Evolutionary conservation across 2,329 filamentous ascomycete genomes (phyloP).

Genomic region (Pestalotiopsis fici): DNA sequence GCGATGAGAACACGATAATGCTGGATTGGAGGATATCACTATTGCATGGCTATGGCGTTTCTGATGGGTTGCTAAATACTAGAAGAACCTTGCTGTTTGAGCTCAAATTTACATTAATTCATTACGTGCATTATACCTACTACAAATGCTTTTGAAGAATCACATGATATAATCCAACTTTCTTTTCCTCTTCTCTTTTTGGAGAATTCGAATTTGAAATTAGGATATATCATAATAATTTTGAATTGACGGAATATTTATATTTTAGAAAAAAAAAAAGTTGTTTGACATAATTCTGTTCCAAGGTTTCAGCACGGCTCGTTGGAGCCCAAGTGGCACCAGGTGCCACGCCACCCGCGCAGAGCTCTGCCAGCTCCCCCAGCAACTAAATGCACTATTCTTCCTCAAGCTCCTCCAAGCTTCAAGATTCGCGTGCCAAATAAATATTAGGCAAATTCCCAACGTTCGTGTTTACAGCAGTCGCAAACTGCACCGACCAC

Average conservation of each 20-base stretch:
- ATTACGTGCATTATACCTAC: background rate
- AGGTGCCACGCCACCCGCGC: background rate
- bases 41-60: constrained; percentile 10
- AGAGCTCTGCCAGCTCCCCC: background rate
- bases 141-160: background rate
- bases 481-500: background rate
- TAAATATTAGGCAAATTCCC: background rate
- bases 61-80: background rate
- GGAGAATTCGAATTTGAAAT: too few relatives aligned
- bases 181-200: too few relatives aligned
- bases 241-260: too few relatives aligned
- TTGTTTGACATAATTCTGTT: background rate
- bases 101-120: background rate
- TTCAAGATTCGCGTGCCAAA: constrained; percentile 8
- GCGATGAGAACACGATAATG: constrained; percentile 1
- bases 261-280: too few relatives aligned
- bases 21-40: background rate
- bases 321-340: background rate
- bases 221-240: too few relatives aligned
- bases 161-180: too few relatives aligned
- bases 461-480: background rate
- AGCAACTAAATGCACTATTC: background rate
- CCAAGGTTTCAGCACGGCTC: background rate
- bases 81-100: background rate
- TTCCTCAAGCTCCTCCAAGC: constrained; percentile 1